phyloP scores from a whole-genome alignment of 805 yeast genomes.

The Brettanomyces custersianus region DNA sequence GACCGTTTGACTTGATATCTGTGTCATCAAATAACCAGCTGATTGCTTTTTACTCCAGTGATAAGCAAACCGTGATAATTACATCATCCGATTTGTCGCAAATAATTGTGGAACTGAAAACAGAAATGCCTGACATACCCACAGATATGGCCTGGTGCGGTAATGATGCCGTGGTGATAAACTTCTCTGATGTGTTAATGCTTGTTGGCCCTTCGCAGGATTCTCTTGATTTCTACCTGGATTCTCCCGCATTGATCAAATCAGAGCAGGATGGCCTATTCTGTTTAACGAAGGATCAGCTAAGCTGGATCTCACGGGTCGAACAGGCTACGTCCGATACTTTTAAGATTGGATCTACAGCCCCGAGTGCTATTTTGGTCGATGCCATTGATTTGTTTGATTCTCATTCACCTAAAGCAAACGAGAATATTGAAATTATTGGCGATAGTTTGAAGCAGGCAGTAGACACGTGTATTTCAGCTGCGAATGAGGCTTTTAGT shows the following conservation, averaged over 20 bases:
- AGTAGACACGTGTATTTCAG: conserved; percentile 60
- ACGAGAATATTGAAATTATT: conserved; percentile 57
- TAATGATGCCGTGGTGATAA: conserved; percentile 64
- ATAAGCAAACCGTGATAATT: conserved; percentile 37
- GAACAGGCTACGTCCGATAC: conserved; percentile 45
- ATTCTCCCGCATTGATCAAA: conserved; percentile 31
- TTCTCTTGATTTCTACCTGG: conserved; percentile 43
- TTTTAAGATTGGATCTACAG: conserved; percentile 75
- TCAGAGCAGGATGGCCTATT: conserved; percentile 66
- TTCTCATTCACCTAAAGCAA: conserved; percentile 68
- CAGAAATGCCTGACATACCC: conserved; percentile 28
- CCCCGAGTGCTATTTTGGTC: conserved; percentile 72
- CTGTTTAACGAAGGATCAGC: conserved; percentile 45
- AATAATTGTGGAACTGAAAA: conserved; percentile 34
- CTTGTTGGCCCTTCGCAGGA: conserved; percentile 66
- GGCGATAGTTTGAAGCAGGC: conserved; percentile 45
- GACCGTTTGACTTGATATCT: conserved; percentile 12
- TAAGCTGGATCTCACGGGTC: conserved; percentile 61
- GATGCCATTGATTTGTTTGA: conserved; percentile 69
- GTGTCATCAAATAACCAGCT: conserved; percentile 46
- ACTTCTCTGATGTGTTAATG: conserved; percentile 51
- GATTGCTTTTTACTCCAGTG: conserved; percentile 38
- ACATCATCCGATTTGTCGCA: conserved; percentile 37
- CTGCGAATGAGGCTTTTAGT: conserved; percentile 72
- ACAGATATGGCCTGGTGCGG: conserved; percentile 72